Evolutionary conservation across 2,329 filamentous ascomycete species (phyloP).

Genomic region (Penicillium sp.): DNA sequence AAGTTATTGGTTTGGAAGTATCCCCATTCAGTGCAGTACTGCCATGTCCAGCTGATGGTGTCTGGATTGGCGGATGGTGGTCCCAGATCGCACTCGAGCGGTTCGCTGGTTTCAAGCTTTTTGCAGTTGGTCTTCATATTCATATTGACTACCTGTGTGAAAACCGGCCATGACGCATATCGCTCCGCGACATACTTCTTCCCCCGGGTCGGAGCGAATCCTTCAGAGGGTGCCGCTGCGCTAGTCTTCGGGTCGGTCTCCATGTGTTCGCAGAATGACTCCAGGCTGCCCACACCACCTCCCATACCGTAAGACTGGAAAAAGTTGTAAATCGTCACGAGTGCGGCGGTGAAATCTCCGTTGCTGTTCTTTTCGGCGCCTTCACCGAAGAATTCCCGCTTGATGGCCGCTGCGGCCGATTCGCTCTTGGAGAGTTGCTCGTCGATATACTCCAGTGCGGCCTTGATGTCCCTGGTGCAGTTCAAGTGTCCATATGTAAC

Average conservation of each 20-base stretch:
- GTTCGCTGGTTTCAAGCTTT: conserved; percentile 17
- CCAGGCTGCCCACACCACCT: conserved; percentile 28
- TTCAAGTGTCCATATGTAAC: conserved; percentile 43
- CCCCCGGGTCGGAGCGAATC: conserved; percentile 37
- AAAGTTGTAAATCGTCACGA: conserved; percentile 33
- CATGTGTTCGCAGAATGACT: conserved; percentile 41
- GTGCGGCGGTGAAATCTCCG: conserved; percentile 40
- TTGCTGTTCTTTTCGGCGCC: conserved; percentile 42
- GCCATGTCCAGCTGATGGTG: conserved; percentile 43
- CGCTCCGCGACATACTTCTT: conserved; percentile 35
- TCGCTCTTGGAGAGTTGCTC: conserved; percentile 32
- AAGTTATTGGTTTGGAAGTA: conserved; percentile 44
- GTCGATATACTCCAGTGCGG: conserved; percentile 45
- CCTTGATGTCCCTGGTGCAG: conserved; percentile 44
- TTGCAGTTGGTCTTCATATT: conserved; percentile 38
- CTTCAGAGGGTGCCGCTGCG: conserved; percentile 31
- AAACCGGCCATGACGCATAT: conserved; percentile 37
- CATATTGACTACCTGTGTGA: conserved; percentile 32
- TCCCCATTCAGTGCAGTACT: conserved; percentile 48
- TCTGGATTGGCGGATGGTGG: conserved; percentile 28
- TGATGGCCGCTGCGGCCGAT: conserved; percentile 34
- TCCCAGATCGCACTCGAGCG: conserved; percentile 34
- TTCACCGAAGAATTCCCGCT: conserved; percentile 42
- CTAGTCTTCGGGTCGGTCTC: conserved; percentile 36
- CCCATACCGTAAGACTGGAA: conserved; percentile 42